Conservation (phyloP, 345 rosid species). For the Gossypium turneri region DNA sequence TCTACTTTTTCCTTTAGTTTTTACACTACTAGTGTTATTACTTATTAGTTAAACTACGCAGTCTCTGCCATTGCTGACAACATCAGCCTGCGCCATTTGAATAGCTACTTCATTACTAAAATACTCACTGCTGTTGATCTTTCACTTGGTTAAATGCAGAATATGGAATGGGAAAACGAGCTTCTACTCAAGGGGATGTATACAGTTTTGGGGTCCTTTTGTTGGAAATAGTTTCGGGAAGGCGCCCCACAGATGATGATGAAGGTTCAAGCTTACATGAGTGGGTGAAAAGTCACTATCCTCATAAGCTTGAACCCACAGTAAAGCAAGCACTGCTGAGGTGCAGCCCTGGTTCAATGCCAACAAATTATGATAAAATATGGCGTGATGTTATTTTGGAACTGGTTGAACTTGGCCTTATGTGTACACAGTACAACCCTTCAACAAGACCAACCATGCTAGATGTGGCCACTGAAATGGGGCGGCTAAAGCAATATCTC, state of each 20-base stretch:
- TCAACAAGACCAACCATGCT: slow-evolving; percentile 80
- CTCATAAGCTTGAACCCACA: slow-evolving; percentile 49
- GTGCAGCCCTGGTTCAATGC: slow-evolving; percentile 32
- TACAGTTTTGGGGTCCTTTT: slow-evolving; percentile 81
- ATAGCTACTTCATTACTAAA: no score
- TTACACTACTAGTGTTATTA: not conserved
- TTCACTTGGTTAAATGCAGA: slow-evolving; percentile 39
- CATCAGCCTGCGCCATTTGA: no score
- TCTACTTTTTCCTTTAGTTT: not conserved
- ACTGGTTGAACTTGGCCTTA: slow-evolving; percentile 71
- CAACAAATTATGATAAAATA: slow-evolving; percentile 27
- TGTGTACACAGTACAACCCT: slow-evolving; percentile 75
- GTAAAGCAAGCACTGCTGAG: slow-evolving; percentile 53
- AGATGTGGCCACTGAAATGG: slow-evolving; percentile 73
- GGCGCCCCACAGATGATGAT: slow-evolving; percentile 59
- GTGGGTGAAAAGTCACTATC: slow-evolving; percentile 73
- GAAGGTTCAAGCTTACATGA: slow-evolving; percentile 74
- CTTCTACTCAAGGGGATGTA: slow-evolving; percentile 81
- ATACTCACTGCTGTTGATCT: not conserved
- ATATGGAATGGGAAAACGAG: slow-evolving; percentile 77
- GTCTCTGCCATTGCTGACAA: no score
- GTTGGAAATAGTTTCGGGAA: slow-evolving; percentile 69
- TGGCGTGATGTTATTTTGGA: slow-evolving; percentile 68
- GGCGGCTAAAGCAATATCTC: slow-evolving; percentile 61
- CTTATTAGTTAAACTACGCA: not conserved